phyloP scores from a whole-genome alignment of 169 alveolate genomes.

The Condylostoma magnum region DNA sequence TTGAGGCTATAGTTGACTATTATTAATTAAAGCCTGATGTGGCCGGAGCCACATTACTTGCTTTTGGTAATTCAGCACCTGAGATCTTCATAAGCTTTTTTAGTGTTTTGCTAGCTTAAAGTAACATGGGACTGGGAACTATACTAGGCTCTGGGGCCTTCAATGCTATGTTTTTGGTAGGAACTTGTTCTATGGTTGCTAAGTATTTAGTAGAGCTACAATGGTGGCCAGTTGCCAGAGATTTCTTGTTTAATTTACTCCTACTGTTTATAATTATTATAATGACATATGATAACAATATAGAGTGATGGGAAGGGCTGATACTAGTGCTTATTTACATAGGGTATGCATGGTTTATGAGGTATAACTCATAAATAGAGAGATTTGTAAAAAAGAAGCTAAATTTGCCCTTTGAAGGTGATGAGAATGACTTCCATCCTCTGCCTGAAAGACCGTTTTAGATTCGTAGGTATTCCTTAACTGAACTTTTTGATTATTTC shows the following conservation, averaged over 20 bases:
- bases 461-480: slow-evolving; percentile 5
- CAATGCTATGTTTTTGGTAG: slow-evolving; percentile 38
- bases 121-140: slow-evolving; percentile 33
- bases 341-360: not conserved
- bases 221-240: slow-evolving; percentile 39
- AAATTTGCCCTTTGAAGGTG: slow-evolving; percentile 26
- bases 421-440: slow-evolving; percentile 2
- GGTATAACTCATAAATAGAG: slow-evolving; percentile 1
- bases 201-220: not conserved
- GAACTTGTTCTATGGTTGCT: slow-evolving; percentile 33
- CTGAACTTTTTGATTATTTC: slow-evolving; percentile 9
- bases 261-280: not conserved
- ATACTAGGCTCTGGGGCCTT: slow-evolving; percentile 40
- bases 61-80: slow-evolving; percentile 41
- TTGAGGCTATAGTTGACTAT: not conserved
- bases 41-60: slow-evolving; percentile 44
- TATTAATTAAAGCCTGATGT: slow-evolving; percentile 21
- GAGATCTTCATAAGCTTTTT: slow-evolving; percentile 32
- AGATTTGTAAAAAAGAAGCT: not conserved
- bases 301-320: slow-evolving; percentile 28
- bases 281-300: not conserved
- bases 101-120: not conserved
- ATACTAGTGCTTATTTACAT: not conserved
- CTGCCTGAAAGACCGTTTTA: slow-evolving; percentile 4
- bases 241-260: slow-evolving; percentile 5